Evolutionary conservation across 2,329 filamentous ascomycete species (phyloP).

Genomic region (Aspergillus cejpii): DNA sequence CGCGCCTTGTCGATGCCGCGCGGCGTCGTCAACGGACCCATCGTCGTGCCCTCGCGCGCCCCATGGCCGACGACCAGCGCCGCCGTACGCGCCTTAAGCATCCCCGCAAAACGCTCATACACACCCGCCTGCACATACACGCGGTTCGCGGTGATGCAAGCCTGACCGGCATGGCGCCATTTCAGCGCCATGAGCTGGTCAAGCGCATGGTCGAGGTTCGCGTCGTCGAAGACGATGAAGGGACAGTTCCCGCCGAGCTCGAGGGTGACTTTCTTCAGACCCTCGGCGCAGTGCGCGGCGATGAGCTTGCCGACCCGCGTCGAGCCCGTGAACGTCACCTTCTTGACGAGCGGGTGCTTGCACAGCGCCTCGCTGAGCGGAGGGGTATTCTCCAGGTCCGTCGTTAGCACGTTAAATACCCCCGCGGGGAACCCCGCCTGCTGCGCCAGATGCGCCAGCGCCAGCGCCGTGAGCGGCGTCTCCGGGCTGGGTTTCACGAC

Average conservation of each 20-base stretch:
- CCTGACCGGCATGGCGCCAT: slow-evolving; percentile 41
- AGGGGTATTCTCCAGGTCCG: slow-evolving; percentile 37
- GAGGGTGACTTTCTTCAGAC: slow-evolving; percentile 58
- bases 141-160: slow-evolving; percentile 43
- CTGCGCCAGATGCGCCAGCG: slow-evolving; percentile 48
- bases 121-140: slow-evolving; percentile 41
- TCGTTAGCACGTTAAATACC: slow-evolving; percentile 57
- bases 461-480: slow-evolving; percentile 53
- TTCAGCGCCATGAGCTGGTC: slow-evolving; percentile 38
- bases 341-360: slow-evolving; percentile 54
- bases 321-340: slow-evolving; percentile 54
- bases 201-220: slow-evolving; percentile 48
- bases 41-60: slow-evolving; percentile 48
- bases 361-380: slow-evolving; percentile 45
- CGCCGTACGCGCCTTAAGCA: slow-evolving; percentile 48
- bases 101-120: slow-evolving; percentile 49
- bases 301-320: slow-evolving; percentile 58
- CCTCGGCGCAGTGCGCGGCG: slow-evolving; percentile 53
- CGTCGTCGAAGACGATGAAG: slow-evolving; percentile 59
- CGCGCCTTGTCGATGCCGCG: slow-evolving; percentile 51
- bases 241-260: slow-evolving; percentile 61
- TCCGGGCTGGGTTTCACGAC: slow-evolving; percentile 66
- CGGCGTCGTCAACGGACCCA: slow-evolving; percentile 55
- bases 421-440: slow-evolving; percentile 54
- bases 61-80: slow-evolving; percentile 56